Conservation (phyloP, 2,329 filamentous ascomycete species). For the Trichoderma harzianum region DNA sequence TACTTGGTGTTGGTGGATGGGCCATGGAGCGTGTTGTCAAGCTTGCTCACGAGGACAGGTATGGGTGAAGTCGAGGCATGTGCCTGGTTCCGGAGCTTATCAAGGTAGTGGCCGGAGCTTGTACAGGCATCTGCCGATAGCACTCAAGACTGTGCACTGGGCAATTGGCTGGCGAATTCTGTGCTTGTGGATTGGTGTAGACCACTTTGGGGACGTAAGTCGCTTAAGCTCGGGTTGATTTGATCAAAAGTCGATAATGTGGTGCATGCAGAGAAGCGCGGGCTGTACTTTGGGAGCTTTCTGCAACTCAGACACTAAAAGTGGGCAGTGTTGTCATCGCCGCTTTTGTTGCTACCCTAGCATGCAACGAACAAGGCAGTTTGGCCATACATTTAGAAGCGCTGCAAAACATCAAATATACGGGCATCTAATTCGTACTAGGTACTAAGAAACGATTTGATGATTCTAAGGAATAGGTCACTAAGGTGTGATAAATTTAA, state of each 20-base stretch:
- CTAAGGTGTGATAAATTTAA: neutral
- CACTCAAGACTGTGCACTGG: neutral
- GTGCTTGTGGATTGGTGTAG: neutral
- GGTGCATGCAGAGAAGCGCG: neutral
- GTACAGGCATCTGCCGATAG: neutral
- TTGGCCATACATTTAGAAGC: too few species aligned
- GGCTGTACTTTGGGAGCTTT: neutral
- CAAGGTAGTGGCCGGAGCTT: neutral
- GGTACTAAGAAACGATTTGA: neutral
- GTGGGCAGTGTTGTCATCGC: neutral
- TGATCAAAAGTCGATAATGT: neutral
- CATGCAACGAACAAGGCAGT: neutral
- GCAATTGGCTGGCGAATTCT: neutral
- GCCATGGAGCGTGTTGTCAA: neutral
- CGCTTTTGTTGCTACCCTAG: neutral
- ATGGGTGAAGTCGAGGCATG: slow-evolving; percentile 12
- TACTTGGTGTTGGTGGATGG: neutral
- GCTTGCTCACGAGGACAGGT: slow-evolving; percentile 18
- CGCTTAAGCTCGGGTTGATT: neutral
- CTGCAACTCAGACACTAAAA: neutral
- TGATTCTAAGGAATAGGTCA: neutral
- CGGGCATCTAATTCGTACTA: neutral
- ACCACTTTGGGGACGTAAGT: neutral
- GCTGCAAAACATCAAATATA: neutral
- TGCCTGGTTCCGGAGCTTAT: slow-evolving; percentile 6